Percentiles rank a stretch among this genome's conserved stretches.
phyloP scores from a whole-genome alignment of 2,329 filamentous ascomycete genomes.

The Talaromyces albobiverticillius region DNA sequence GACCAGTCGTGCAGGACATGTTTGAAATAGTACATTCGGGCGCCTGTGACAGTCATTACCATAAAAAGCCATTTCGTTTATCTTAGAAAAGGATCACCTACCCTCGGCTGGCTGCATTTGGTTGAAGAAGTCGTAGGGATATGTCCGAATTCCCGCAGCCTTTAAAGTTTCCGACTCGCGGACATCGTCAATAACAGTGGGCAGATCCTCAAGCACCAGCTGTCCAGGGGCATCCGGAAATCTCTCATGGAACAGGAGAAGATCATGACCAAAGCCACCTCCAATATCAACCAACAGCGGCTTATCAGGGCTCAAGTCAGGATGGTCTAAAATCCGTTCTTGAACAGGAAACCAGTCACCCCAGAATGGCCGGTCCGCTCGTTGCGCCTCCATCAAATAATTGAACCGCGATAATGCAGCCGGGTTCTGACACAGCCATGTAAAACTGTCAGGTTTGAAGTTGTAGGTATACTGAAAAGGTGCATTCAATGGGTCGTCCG shows the following conservation, averaged over 20 bases:
- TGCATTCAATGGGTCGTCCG: slow-evolving; percentile 20
- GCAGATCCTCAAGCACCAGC: slow-evolving; percentile 48
- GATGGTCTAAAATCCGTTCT: slow-evolving; percentile 18
- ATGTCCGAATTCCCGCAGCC: not conserved
- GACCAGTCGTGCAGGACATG: slow-evolving; percentile 25
- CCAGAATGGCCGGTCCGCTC: slow-evolving; percentile 18
- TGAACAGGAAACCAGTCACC: slow-evolving; percentile 22
- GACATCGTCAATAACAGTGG: slow-evolving; percentile 32
- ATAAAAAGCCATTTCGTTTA: not conserved
- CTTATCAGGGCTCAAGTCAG: slow-evolving; percentile 3
- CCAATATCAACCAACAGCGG: slow-evolving; percentile 21
- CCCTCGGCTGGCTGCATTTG: too few relatives aligned
- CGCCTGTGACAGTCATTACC: not conserved
- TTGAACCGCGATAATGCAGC: slow-evolving; percentile 19
- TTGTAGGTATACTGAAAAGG: slow-evolving; percentile 27
- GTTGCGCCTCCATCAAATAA: slow-evolving; percentile 22
- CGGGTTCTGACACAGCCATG: slow-evolving; percentile 17
- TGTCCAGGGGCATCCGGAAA: slow-evolving; percentile 37
- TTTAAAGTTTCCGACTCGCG: not conserved
- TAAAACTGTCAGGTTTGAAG: slow-evolving; percentile 18
- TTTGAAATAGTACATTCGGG: slow-evolving; percentile 22
- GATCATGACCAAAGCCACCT: slow-evolving; percentile 16
- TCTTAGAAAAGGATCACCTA: not conserved
- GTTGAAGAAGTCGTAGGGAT: not conserved
- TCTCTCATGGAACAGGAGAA: slow-evolving; percentile 27